Base-by-base conservation (phyloP, 768 basidiomycete genomes). In the Rhodotorula paludigena region DNA sequence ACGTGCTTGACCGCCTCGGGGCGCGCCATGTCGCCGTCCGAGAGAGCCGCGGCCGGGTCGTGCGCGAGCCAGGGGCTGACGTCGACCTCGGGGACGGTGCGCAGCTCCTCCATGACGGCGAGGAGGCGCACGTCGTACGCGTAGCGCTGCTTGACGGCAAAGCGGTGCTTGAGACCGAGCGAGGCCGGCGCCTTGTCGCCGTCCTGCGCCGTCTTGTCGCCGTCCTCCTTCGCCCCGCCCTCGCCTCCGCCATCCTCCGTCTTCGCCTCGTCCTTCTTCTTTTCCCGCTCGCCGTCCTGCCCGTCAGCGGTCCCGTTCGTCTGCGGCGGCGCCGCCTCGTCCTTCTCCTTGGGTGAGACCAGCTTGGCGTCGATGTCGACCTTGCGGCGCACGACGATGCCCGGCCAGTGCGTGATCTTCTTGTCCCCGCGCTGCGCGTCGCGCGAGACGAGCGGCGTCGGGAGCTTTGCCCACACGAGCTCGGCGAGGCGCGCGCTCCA, bases 351-450 rank as follows among this genome's bases (percentile, higher is more conserved):
- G 25, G 33, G 30, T 8, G 36, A 30, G 30, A 16, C 18, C 14
- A 60, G n/a, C 16, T 33, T 20, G 35, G 83, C 76, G 48, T 80
- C 77, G 5, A 81, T 79, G 74, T 82, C 84, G 59, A 87, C 76
- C 62, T 80, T 82, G 23, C 82, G 76, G 63, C 86, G 84, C 25
- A 86, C 82, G 14, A 90, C 82, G 30, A 89, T 73, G 2, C 83
- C 88, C 2, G 89, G 89, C 89, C 89, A 91, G 73, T 84, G 86
- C 33, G 78, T 74, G 69, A 91, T 87, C n/a, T 73, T 73, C 56
- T 82, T 80, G 25, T 79, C 80, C n/a, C 59, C 52, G 25, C 78
- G 5, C 33, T n/a, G 76, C 2, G 76, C 77, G 7, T 77, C 74
- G 1, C 79, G 75, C 2, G 81, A 81, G 5, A 76, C 70, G 45